Base-by-base conservation (phyloP, 495 filamentous ascomycete species). In the Neurospora sp. region DNA sequence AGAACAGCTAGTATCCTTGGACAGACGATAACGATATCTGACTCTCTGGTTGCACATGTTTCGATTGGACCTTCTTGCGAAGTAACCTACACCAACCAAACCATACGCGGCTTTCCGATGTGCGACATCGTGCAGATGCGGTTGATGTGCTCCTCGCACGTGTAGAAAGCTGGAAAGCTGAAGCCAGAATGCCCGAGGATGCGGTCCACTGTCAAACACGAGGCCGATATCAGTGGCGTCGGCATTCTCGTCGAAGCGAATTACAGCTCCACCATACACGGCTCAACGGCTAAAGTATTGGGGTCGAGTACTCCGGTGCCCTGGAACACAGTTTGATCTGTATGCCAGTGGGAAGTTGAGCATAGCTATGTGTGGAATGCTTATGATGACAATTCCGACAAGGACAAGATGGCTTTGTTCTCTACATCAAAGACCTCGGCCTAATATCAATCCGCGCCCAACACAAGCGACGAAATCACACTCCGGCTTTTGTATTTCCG, bases 91-190 rank as follows among this genome's bases (percentile, higher is more conserved):
- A 16, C 70, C 70, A 71, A 71, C 44, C 70, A 71, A 68, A 68
- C 20, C 22, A 59, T 59, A 35, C 53, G 42, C 31, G 39, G 22
- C 42, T 59, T 41, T 70, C 37, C 70, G 27, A 69, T 18, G 42
- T 71, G 70, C 44, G 70, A 71, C 70, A 71, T 68, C 70, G 53
- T 65, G 53, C 53, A 65, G 53, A 65, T 65, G 53, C 27, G 3
- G 53, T 65, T 65, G 53, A 65, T 65, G 53, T 65, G 27, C 53
- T 61, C 27, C 53, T 65, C 27, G 27, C 53, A 65, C 53, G 53
- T 65, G 53, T 65, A 18, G 53, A 35, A 65, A 65, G 27, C 53
- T 65, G 31, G 12, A 65, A 35, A 65, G 6, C 16, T 18, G 53
- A 35, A 65, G 27, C 14, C 12, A 65, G 53, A 35, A 61, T 18